phyloP scores from a whole-genome alignment of 768 basidiomycete genomes.

The Russula compacta region DNA sequence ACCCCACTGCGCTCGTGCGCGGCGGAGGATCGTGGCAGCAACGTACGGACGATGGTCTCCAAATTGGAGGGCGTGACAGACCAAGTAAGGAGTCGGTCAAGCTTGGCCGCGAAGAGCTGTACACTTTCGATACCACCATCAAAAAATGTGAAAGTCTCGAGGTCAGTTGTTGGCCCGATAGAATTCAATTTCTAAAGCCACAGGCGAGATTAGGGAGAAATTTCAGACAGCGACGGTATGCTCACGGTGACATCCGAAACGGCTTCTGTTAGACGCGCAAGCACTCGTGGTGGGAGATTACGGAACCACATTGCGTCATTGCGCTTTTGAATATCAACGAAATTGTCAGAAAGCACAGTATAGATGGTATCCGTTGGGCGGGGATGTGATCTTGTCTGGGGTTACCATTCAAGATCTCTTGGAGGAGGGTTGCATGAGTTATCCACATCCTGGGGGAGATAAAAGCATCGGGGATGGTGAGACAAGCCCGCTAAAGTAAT shows the following conservation, averaged over 20 bases:
- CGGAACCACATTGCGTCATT: constrained; percentile 77
- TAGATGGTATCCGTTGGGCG: constrained; percentile 27
- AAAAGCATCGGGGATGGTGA: constrained; percentile 67
- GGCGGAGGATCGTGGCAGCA: constrained; percentile 56
- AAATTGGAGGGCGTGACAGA: constrained; percentile 72
- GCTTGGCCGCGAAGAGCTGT: constrained; percentile 48
- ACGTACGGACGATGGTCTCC: constrained; percentile 76
- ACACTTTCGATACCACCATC: constrained; percentile 30
- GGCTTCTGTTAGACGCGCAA: constrained; percentile 52
- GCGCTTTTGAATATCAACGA: constrained; percentile 61
- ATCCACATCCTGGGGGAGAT: constrained; percentile 66
- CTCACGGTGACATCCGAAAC: constrained; percentile 44
- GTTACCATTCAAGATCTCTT: constrained; percentile 39
- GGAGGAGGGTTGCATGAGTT: constrained; percentile 39
- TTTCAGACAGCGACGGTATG: neutral
- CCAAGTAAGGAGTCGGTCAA: constrained; percentile 73
- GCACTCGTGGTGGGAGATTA: constrained; percentile 51
- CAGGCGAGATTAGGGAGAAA: neutral
- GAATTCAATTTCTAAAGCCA: constrained; percentile 59
- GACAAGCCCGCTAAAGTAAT: constrained; percentile 46
- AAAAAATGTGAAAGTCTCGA: constrained; percentile 52
- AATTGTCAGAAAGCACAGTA: constrained; percentile 44
- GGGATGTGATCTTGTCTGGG: constrained; percentile 24
- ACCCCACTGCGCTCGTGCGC: constrained; percentile 52
- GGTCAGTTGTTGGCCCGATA: constrained; percentile 55